phyloP scores from a whole-genome alignment of 495 filamentous ascomycete genomes.

The Letharia lupina region DNA sequence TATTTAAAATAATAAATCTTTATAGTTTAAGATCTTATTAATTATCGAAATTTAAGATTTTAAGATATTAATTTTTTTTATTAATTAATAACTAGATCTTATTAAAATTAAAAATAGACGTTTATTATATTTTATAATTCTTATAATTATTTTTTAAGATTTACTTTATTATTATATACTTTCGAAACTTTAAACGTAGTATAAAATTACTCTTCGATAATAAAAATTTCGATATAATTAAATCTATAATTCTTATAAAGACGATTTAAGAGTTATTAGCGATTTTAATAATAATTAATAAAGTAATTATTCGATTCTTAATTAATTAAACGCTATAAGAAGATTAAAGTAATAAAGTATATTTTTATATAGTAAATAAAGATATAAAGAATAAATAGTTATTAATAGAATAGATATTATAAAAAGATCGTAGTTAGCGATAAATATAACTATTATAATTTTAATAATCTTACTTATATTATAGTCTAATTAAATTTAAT shows the following conservation, averaged over 20 bases:
- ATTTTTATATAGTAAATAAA: neutral
- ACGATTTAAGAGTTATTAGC: neutral
- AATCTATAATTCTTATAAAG: neutral
- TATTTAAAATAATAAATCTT: neutral
- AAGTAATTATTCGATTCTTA: neutral
- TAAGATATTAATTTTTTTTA: neutral
- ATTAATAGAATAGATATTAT: neutral
- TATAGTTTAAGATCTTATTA: neutral
- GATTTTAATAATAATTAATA: neutral
- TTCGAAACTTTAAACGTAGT: neutral
- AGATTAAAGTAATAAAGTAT: neutral
- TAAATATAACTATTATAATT: neutral
- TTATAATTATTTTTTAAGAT: neutral
- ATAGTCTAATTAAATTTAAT: too few relatives aligned
- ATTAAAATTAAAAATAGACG: neutral
- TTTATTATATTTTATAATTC: neutral
- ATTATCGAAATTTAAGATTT: neutral
- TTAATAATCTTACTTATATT: too few relatives aligned
- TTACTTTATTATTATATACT: neutral
- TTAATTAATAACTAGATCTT: neutral
- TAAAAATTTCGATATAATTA: neutral
- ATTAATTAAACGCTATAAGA: neutral
- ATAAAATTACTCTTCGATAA: neutral
- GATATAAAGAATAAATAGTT: neutral
- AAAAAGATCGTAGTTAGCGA: neutral